Percentiles rank a stretch among this genome's conserved stretches.
phyloP scores from a whole-genome alignment of 805 yeast genomes.

The Kregervanrija fluxuum region DNA sequence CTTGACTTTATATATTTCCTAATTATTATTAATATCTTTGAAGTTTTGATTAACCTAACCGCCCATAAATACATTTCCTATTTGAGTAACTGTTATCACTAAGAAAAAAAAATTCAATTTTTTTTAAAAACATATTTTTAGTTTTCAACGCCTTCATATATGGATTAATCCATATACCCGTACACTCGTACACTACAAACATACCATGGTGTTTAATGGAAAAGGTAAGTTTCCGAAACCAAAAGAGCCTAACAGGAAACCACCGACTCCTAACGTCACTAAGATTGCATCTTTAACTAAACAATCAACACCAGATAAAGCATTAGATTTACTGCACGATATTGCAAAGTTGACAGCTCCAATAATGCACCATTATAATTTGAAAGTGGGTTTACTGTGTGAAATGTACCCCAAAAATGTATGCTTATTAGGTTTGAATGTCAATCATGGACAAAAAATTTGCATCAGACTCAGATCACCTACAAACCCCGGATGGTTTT shows the following conservation, averaged over 20 bases:
- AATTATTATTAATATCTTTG: neutral
- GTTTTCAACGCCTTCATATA: too few relatives aligned
- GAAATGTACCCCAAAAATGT: constrained; percentile 77
- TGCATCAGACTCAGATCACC: constrained; percentile 63
- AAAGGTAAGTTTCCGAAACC: constrained; percentile 10
- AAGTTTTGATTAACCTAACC: neutral
- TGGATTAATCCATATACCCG: neutral
- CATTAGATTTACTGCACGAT: constrained; percentile 54
- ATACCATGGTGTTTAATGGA: constrained; percentile 22
- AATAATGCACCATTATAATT: constrained; percentile 58
- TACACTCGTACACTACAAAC: neutral
- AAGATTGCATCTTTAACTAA: constrained; percentile 41
- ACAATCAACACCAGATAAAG: constrained; percentile 38
- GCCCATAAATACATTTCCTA: neutral
- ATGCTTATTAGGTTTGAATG: constrained; percentile 70
- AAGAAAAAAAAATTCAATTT: too few relatives aligned
- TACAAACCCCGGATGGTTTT: constrained; percentile 42
- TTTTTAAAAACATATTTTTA: too few relatives aligned
- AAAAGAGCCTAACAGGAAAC: constrained; percentile 16
- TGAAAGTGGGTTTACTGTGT: constrained; percentile 59
- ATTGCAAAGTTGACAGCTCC: constrained; percentile 71
- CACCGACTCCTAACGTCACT: constrained; percentile 26
- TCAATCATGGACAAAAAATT: constrained; percentile 68
- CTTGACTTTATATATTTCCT: neutral
- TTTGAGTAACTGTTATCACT: neutral